Base-by-base conservation (phyloP, 1,284 basidiomycete genomes). In the Malassezia pachydermatis region DNA sequence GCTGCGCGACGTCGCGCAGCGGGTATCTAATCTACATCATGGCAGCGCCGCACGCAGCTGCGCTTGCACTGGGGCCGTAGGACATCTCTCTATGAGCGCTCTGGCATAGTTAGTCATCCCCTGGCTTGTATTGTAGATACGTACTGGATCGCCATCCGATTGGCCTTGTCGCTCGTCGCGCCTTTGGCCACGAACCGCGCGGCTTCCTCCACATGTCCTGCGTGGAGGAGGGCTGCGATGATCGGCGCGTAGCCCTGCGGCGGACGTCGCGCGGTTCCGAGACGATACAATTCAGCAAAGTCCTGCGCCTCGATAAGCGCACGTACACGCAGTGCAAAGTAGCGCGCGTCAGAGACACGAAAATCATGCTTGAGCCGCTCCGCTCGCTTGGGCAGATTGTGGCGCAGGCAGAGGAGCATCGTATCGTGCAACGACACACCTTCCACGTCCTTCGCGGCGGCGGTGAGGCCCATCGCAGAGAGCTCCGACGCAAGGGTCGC, bases 401-500 rank as follows among this genome's bases (percentile, higher is more conserved):
- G 56, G 37, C 58, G 52, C 3, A 70, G 38, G n/a, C 62, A 60
- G 33, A 58, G 41, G 0, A 60, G 59, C 14, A 70, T 61, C 4
- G 68, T 70, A 41, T 60, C 60, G 41, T 59, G 60, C 23, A 65
- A 51, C 33, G 59, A 64, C 13, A 62, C 48, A n/a, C 62, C 61
- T 16, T 45, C 42, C 19, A 52, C 40, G n/a, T 27, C 34, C 5
- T 41, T 14, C 28, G 30, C 17, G 5, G 38, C 17, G 14, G n/a
- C 8, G 9, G 17, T 13, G 8, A 37, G 24, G 17, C 28, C 39
- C 42, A 41, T 25, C 23, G 17, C 25, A 6, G 16, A 23, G 9
- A 44, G 46, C 59, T 98, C 94, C 55, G 83, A 82, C 67, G 96
- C 89, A 19, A 94, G 77, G 47, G 84, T 80, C 62, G 87, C 82